Conservation (phyloP, 1,284 basidiomycete genomes). For the Neotropicomus parvogracilis region DNA sequence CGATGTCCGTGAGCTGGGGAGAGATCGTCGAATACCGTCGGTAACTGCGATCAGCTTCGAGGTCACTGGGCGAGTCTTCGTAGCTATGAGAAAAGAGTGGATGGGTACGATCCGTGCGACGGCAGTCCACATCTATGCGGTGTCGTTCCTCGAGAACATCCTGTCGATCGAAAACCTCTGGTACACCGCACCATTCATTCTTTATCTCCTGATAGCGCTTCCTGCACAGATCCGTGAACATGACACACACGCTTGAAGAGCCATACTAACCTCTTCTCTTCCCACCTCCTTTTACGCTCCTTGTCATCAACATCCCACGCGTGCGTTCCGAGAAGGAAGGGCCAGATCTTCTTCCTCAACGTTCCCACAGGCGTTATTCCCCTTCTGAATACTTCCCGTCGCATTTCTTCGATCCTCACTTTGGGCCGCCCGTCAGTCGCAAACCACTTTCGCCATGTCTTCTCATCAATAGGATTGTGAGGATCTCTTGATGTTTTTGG, state of each 20-base stretch:
- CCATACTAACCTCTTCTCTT: conserved; percentile 57
- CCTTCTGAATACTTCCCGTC: conserved; percentile 70
- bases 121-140: conserved; percentile 92
- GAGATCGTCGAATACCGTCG: conserved; percentile 66
- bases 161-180: conserved; percentile 73
- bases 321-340: conserved; percentile 82
- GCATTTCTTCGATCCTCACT: conserved; percentile 66
- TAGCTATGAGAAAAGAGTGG: conserved; percentile 69
- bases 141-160: conserved; percentile 85
- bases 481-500: conserved; percentile 74
- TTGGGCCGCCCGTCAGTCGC: conserved; percentile 63
- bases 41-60: conserved; percentile 50
- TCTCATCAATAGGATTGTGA: conserved; percentile 64
- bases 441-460: conserved; percentile 73
- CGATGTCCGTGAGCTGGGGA: conserved; percentile 65
- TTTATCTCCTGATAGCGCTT: conserved; percentile 68
- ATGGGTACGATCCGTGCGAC: conserved; percentile 92
- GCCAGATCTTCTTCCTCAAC: conserved; percentile 78
- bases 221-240: conserved; percentile 38
- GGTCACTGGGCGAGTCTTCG: conserved; percentile 29
- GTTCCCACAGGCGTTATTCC: conserved; percentile 56
- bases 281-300: conserved; percentile 56
- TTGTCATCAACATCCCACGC: conserved; percentile 68
- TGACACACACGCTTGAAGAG: conserved; percentile 3
- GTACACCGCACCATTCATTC: conserved; percentile 75